Evolutionary conservation across 805 yeast genomes (phyloP), one percentile per base, ranked within the genome.

Genomic region (Cyberlindnera sargentensis): DNA sequence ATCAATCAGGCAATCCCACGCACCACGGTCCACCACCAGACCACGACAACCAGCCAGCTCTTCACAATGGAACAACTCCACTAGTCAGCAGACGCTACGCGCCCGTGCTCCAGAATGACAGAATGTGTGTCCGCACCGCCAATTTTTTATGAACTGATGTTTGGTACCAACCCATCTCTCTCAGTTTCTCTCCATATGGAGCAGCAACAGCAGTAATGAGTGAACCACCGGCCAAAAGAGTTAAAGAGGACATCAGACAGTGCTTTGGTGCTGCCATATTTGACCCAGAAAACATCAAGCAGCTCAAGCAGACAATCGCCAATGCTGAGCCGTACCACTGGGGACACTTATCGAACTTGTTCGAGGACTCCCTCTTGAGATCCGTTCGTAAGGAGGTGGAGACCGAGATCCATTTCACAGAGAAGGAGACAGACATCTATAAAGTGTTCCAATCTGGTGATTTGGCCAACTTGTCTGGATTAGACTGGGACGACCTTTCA

Each of bases 381-480:
- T 73, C 75, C 29, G 98, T 95, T 2, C 75, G 98, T 40, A 76
- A 77, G 45, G 99, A 93, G 62, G 89, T 95, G 26, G 74, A 86
- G 50, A 66, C 72, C 3, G 84, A 89, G 56, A 82, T 93, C 48
- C 93, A 86, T 36, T 93, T 95, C 70, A 89, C 98, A 8, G 79
- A 82, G 53, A 93, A 95, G 63, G 99, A 95, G 63, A 93, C 99
- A 0, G 99, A 93, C 60, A 93, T 93, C 49, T 93, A 93, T 65
- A 90, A 87, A 62, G 95, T 91, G 29, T 80, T 66, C 66, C 97
- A 82, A 69, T 85, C 78, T 66, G 99, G 83, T 60, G 96, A 88
- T 64, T 73, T 93, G 52, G 96, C 96, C 35, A 95, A 93, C 61
- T 65, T 93, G 36, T 84, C 93, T 1, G 96, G 96, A 1, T 70